These are phyloP conservation scores for Achaetomiella virescens DNA, from an alignment of 495 filamentous ascomycete genomes.

Conservation along the genomic window DNA sequence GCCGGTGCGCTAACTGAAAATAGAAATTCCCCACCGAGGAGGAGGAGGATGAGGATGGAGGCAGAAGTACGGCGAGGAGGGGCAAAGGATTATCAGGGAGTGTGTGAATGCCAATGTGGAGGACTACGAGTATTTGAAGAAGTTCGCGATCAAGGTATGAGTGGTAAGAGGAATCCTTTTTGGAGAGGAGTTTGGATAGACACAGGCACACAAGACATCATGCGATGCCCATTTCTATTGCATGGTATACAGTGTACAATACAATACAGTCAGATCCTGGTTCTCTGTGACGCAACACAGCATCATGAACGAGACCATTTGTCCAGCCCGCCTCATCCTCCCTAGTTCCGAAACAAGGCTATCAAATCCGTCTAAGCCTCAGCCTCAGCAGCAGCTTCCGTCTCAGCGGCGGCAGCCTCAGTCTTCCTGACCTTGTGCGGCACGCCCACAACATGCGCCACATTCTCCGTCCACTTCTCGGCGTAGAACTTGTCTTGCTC, in stretches of 20 bases:
- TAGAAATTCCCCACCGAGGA: constrained; percentile 43
- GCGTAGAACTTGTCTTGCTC: constrained; percentile 60
- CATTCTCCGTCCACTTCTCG: constrained; percentile 59
- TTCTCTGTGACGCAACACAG: too few relatives aligned
- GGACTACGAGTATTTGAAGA: constrained; percentile 91
- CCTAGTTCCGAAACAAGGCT: too few relatives aligned
- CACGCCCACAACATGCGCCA: constrained; percentile 48
- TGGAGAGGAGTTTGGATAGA: too few relatives aligned
- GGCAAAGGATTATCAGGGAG: constrained; percentile 64
- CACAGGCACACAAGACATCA: not conserved
- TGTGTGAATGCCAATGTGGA: constrained; percentile 71
- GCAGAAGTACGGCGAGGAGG: constrained; percentile 75
- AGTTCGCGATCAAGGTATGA: constrained; percentile 59
- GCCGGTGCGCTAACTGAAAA: too few relatives aligned
- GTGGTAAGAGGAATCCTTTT: too few relatives aligned
- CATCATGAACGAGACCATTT: too few relatives aligned
- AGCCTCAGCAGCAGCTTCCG: constrained; percentile 11
- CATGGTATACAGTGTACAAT: not conserved
- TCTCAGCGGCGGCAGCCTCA: not conserved
- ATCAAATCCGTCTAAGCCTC: not conserved
- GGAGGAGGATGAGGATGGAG: constrained; percentile 73
- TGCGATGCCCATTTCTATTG: not conserved
- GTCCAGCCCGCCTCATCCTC: not conserved
- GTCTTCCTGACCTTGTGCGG: constrained; percentile 32
- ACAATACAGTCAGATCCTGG: too few relatives aligned